A percentile compares a stretch with the other conserved stretches of the same genome.
These are phyloP conservation scores for Murraya paniculata DNA, from an alignment of 345 rosid species.

Conservation along the genomic window DNA sequence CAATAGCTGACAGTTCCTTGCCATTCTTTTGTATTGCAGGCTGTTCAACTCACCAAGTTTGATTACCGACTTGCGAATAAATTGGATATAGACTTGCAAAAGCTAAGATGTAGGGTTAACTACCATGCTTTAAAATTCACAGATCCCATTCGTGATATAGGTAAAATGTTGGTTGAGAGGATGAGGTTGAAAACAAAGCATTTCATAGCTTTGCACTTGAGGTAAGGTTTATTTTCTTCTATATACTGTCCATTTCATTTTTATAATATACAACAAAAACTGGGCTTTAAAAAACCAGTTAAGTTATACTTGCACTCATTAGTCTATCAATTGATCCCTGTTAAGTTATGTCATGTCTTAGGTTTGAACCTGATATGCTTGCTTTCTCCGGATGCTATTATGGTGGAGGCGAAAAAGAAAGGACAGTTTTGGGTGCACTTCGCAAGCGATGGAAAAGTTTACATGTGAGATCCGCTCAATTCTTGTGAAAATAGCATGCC, in stretches of 20 bases:
- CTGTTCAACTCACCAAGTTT: conserved; percentile 82
- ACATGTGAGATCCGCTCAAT: conserved; percentile 47
- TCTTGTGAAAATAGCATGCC: neutral
- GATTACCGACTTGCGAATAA: conserved; percentile 85
- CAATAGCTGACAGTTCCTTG: neutral
- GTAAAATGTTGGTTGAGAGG: conserved; percentile 59
- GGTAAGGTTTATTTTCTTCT: conserved; percentile 37
- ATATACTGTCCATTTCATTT: neutral
- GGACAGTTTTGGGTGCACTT: conserved; percentile 63
- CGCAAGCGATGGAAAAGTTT: conserved; percentile 86
- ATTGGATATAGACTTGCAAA: conserved; percentile 69
- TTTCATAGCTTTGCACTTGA: conserved; percentile 84
- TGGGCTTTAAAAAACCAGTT: neutral
- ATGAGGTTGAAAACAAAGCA: conserved; percentile 65
- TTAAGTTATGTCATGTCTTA: conserved; percentile 22
- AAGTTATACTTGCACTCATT: neutral
- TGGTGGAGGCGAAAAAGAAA: conserved; percentile 88
- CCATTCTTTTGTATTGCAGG: conserved; percentile 42
- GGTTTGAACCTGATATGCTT: conserved; percentile 96
- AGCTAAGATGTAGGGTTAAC: conserved; percentile 90
- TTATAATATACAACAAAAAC: neutral
- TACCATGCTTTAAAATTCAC: conserved; percentile 83
- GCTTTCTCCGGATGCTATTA: conserved; percentile 96
- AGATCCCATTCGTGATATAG: conserved; percentile 57
- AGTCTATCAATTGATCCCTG: neutral